A percentile compares a stretch with the other conserved stretches of the same genome.
Conservation (phyloP, 2,329 filamentous ascomycete species). For the Diaporthe vexans region DNA sequence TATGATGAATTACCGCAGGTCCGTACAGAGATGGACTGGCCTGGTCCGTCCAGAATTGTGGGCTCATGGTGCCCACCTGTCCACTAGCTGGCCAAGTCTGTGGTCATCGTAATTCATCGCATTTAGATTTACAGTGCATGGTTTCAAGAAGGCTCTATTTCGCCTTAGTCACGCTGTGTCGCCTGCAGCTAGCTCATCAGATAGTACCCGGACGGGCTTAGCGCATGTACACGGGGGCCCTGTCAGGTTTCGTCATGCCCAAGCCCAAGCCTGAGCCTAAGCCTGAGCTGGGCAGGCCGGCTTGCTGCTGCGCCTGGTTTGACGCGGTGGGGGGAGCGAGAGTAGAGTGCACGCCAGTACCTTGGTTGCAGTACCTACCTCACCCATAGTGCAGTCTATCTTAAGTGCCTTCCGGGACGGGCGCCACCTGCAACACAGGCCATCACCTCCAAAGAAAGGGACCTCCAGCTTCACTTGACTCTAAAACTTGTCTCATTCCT, state of each 20-base stretch:
- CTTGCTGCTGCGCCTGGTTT: slow-evolving; percentile 27
- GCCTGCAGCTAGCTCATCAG: slow-evolving; percentile 17
- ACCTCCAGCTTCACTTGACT: slow-evolving; percentile 27
- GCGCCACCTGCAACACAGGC: slow-evolving; percentile 32
- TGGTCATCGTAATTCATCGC: slow-evolving; percentile 34
- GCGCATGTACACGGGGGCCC: not conserved
- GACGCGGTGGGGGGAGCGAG: not conserved
- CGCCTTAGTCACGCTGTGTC: slow-evolving; percentile 14
- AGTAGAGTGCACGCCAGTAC: not conserved
- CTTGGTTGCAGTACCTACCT: slow-evolving; percentile 1
- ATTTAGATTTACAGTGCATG: slow-evolving; percentile 33
- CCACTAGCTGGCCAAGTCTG: slow-evolving; percentile 30
- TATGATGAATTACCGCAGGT: slow-evolving; percentile 29
- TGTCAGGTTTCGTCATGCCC: slow-evolving; percentile 34
- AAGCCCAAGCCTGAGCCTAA: slow-evolving; percentile 20
- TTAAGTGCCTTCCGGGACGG: slow-evolving; percentile 12
- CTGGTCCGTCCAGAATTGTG: slow-evolving; percentile 4
- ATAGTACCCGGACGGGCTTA: slow-evolving; percentile 22
- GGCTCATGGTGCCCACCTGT: not conserved
- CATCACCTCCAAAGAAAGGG: slow-evolving; percentile 28
- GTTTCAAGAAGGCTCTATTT: slow-evolving; percentile 31
- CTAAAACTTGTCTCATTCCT: not conserved
- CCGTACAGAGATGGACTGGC: slow-evolving; percentile 6
- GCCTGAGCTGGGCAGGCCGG: slow-evolving; percentile 17
- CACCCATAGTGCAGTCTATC: not conserved